These are phyloP conservation scores for Coprinellus micaceus DNA, from an alignment of 768 basidiomycete genomes.

Conservation along the genomic window DNA sequence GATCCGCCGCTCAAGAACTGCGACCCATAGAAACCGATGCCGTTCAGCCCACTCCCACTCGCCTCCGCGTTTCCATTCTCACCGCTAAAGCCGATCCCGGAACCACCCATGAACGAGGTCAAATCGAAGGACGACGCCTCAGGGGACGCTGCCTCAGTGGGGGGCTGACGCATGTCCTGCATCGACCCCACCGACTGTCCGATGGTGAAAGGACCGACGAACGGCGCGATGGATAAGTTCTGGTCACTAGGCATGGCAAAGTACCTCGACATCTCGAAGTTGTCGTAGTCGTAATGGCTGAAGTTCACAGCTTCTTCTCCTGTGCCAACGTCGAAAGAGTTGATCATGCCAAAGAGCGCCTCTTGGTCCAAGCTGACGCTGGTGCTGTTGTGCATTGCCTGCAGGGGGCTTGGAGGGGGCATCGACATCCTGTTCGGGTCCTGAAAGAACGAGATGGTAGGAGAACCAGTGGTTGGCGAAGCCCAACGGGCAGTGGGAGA, in stretches of 20 bases:
- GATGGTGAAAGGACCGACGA: slow-evolving; percentile 9
- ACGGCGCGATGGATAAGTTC: slow-evolving; percentile 6
- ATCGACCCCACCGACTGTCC: slow-evolving; percentile 5
- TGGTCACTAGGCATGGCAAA: slow-evolving; percentile 10
- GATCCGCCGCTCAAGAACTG: not conserved
- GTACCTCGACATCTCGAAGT: slow-evolving; percentile 9
- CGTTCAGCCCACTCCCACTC: slow-evolving; percentile 1
- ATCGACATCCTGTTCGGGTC: not conserved
- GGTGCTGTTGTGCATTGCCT: not conserved
- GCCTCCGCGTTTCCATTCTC: not conserved
- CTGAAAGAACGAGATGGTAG: not conserved
- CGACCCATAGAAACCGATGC: not conserved
- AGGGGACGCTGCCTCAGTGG: not conserved
- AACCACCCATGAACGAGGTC: not conserved
- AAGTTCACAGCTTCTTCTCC: not conserved
- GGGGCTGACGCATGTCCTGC: not conserved
- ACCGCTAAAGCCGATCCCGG: too few relatives aligned
- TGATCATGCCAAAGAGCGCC: not conserved
- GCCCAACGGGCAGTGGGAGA: not conserved
- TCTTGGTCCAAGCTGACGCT: slow-evolving; percentile 1
- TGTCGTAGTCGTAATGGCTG: slow-evolving; percentile 1
- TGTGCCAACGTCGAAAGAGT: not conserved
- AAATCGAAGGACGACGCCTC: not conserved
- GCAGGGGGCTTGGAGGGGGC: slow-evolving; percentile 3
- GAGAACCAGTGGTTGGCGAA: not conserved